Conservation (phyloP, 352 stramenopile genomes). For the Pythium phragmiticola region DNA sequence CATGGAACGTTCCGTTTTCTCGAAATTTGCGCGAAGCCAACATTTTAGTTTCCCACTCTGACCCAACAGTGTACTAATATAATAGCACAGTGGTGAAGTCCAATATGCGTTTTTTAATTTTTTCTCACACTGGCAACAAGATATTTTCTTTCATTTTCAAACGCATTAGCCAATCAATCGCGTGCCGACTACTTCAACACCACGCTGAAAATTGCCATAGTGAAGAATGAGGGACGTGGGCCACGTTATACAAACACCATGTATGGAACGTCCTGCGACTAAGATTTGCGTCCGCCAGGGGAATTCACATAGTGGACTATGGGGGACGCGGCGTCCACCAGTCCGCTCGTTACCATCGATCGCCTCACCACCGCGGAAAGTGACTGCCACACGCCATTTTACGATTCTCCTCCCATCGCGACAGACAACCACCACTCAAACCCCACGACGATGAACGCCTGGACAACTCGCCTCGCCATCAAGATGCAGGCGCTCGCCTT, state of each 20-base stretch:
- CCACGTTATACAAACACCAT: not conserved
- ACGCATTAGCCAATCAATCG: not conserved
- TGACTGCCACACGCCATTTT: not conserved
- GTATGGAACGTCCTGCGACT: not conserved
- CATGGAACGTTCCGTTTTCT: not conserved
- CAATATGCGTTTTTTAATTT: not conserved
- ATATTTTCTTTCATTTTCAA: not conserved
- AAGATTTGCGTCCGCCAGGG: conserved; percentile 8
- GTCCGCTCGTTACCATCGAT: not conserved
- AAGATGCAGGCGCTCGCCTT: not conserved
- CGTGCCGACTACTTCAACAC: conserved; percentile 11
- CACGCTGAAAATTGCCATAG: not conserved
- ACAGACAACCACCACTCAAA: not conserved
- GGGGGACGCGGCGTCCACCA: conserved; percentile 4
- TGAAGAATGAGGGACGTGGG: not conserved
- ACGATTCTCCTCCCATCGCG: not conserved
- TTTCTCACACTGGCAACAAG: no score
- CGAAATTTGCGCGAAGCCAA: not conserved
- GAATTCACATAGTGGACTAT: conserved; percentile 5
- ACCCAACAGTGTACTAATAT: no score
- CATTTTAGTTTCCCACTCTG: no score
- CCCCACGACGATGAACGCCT: not conserved
- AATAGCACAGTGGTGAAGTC: no score
- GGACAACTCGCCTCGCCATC: not conserved
- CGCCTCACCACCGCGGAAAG: not conserved